Conservation (phyloP, 495 filamentous ascomycete genomes). For the Wilcoxina mikolae region DNA sequence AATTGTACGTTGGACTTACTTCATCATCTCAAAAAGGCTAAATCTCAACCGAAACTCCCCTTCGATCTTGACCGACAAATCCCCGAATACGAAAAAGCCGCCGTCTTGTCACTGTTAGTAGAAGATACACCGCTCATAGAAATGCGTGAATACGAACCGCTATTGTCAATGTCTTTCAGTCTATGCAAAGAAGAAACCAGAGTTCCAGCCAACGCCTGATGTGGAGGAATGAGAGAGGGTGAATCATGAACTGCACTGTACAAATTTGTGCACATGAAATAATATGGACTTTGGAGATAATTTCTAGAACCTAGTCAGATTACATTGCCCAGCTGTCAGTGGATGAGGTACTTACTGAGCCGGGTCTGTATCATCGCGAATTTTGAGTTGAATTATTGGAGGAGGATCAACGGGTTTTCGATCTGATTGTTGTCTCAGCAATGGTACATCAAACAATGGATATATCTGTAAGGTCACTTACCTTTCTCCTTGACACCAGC, state of each 20-base stretch:
- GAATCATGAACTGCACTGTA: slow-evolving; percentile 46
- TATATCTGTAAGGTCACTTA: slow-evolving; percentile 20
- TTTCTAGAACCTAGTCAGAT: slow-evolving; percentile 36
- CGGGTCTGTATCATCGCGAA: slow-evolving; percentile 56
- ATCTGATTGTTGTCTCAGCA: slow-evolving; percentile 38
- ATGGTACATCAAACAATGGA: slow-evolving; percentile 4
- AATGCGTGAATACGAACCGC: slow-evolving; percentile 36
- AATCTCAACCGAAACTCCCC: slow-evolving; percentile 71
- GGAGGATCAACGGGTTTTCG: slow-evolving; percentile 93
- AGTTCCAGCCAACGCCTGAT: slow-evolving; percentile 54
- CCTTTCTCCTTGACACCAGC: slow-evolving; percentile 61
- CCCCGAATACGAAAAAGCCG: slow-evolving; percentile 93
- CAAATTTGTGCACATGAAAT: slow-evolving; percentile 64
- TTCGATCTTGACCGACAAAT: slow-evolving; percentile 71
- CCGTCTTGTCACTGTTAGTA: slow-evolving; percentile 45
- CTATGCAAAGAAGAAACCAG: slow-evolving; percentile 85
- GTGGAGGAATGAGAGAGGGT: slow-evolving; percentile 36
- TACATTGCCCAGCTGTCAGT: background rate
- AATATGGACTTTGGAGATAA: slow-evolving; percentile 61
- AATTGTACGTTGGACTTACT: slow-evolving; percentile 35
- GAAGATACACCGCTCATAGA: background rate
- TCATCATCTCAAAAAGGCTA: slow-evolving; percentile 69
- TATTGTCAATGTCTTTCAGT: slow-evolving; percentile 81
- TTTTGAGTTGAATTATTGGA: slow-evolving; percentile 72
- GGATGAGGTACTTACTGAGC: slow-evolving; percentile 42